phyloP scores from a whole-genome alignment of 805 yeast species.

The Lipomyces japonicus region DNA sequence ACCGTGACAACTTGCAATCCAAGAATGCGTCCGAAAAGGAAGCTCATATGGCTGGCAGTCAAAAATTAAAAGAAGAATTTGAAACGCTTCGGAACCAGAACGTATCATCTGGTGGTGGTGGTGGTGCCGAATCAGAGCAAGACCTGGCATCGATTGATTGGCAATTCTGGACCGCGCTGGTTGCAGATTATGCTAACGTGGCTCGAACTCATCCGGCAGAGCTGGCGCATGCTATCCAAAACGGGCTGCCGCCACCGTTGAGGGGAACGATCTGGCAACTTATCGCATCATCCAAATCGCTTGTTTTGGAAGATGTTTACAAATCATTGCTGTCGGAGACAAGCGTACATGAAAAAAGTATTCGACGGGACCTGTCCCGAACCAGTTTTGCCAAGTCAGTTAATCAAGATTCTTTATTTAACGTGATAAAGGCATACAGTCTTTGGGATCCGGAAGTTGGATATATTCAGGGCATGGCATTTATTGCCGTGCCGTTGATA shows the following conservation, averaged over 20 bases:
- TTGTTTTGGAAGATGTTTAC: constrained; percentile 57
- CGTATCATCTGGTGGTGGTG: constrained; percentile 1
- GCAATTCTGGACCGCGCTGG: constrained; percentile 77
- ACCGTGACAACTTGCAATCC: constrained; percentile 48
- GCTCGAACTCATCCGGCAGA: constrained; percentile 59
- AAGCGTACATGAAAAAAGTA: constrained; percentile 66
- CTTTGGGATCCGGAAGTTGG: constrained; percentile 90
- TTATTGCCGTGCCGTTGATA: constrained; percentile 78
- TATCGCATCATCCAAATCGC: constrained; percentile 71
- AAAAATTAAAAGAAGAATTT: constrained; percentile 38
- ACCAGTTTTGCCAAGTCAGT: constrained; percentile 75
- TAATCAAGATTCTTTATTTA: constrained; percentile 60
- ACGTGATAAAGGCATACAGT: constrained; percentile 78
- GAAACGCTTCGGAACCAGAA: constrained; percentile 27
- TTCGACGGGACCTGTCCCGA: constrained; percentile 76
- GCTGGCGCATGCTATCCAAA: constrained; percentile 57
- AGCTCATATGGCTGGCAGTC: constrained; percentile 45
- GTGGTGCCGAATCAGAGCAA: constrained; percentile 33
- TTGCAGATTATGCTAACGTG: constrained; percentile 67
- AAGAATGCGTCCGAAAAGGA: constrained; percentile 53
- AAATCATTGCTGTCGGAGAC: constrained; percentile 46
- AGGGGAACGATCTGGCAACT: constrained; percentile 93
- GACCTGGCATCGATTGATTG: constrained; percentile 38
- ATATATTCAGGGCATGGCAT: constrained; percentile 97
- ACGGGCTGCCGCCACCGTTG: constrained; percentile 79